These are phyloP conservation scores for Stereocaulon alpinum DNA, from an alignment of 495 filamentous ascomycete genomes.

Conservation along the genomic window DNA sequence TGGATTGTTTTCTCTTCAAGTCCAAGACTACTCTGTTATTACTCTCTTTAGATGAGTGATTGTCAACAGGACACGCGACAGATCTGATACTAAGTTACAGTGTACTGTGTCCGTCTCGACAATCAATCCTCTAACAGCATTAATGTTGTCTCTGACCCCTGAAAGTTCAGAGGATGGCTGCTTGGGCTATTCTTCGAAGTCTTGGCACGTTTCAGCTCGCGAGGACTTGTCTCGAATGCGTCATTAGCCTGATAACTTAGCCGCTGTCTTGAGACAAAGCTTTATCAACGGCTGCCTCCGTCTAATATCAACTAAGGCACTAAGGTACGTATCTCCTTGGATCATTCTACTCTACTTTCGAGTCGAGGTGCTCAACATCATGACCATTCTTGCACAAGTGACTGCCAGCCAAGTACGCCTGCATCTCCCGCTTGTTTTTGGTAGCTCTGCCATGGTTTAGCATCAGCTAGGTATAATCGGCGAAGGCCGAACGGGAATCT, in stretches of 20 bases:
- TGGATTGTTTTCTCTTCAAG: neutral
- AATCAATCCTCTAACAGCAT: neutral
- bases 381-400: neutral
- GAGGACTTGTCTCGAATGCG: constrained; percentile 6
- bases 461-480: neutral
- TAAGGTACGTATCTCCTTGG: too few relatives aligned
- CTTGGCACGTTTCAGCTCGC: neutral
- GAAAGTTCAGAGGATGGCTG: neutral
- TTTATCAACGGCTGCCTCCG: neutral
- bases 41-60: neutral
- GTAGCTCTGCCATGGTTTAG: neutral
- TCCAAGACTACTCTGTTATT: neutral
- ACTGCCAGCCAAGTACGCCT: neutral
- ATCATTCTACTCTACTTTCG: neutral
- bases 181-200: neutral
- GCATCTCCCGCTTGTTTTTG: neutral
- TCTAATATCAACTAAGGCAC: neutral
- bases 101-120: neutral
- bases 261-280: neutral
- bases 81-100: neutral
- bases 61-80: constrained; percentile 1
- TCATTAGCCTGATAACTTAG: too few relatives aligned
- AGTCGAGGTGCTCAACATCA: neutral
- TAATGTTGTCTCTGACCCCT: constrained; percentile 1
- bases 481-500: neutral